These are phyloP conservation scores for Pseudogymnoascus sp. DNA, from an alignment of 2,329 filamentous ascomycete species.

Conservation along the genomic window DNA sequence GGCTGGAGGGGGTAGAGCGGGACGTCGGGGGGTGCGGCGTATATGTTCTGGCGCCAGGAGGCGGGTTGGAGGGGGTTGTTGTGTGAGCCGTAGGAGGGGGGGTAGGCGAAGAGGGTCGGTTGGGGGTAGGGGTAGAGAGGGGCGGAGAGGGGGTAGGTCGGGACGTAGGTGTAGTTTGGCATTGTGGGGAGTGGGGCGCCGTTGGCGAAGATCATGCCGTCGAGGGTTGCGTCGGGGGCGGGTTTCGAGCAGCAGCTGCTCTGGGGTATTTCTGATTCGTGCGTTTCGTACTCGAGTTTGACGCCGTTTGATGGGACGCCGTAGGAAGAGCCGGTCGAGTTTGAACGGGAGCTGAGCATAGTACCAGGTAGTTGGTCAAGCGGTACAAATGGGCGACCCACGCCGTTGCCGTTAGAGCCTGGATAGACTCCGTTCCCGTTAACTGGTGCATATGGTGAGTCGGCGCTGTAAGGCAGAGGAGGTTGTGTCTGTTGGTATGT, in stretches of 20 bases:
- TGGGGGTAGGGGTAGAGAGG: constrained; percentile 28
- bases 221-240: constrained; percentile 12
- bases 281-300: neutral
- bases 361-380: neutral
- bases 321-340: neutral
- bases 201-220: constrained; percentile 17
- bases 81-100: constrained; percentile 46
- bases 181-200: constrained; percentile 17
- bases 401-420: neutral
- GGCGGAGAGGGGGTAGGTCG: neutral
- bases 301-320: constrained; percentile 8
- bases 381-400: neutral
- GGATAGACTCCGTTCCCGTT: neutral
- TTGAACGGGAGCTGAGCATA: neutral
- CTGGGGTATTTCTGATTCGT: constrained; percentile 15
- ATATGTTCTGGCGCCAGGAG: constrained; percentile 41
- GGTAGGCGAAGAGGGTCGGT: constrained; percentile 43
- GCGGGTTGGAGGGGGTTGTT: constrained; percentile 46
- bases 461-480: neutral
- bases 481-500: neutral
- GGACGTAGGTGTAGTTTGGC: constrained; percentile 7
- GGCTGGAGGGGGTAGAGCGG: constrained; percentile 12
- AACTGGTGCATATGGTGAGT: neutral
- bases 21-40: constrained; percentile 25
- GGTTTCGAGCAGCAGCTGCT: constrained; percentile 32